Evolutionary conservation across 768 basidiomycete genomes (phyloP).

Genomic region (Tylopilus sp.): DNA sequence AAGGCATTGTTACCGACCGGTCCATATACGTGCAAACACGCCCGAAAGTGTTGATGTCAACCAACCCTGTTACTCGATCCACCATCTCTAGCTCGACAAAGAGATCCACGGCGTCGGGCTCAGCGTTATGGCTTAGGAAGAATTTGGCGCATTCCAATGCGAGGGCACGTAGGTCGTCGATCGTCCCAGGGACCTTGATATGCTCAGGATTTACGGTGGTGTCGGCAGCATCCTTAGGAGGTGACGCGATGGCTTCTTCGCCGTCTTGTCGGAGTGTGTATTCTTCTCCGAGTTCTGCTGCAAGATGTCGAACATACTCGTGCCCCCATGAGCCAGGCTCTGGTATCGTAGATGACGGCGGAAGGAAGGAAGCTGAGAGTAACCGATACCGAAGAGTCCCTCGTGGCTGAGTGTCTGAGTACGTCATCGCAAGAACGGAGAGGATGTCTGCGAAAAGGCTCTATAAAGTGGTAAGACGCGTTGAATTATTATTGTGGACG

Average conservation of each 20-base stretch:
- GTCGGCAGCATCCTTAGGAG: conserved; percentile 20
- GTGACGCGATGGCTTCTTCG: conserved; percentile 28
- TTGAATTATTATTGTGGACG: not conserved
- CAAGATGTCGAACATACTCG: conserved; percentile 96
- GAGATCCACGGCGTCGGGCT: conserved; percentile 96
- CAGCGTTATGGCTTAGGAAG: conserved; percentile 90
- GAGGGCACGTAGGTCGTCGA: conserved; percentile 72
- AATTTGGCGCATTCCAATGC: conserved; percentile 86
- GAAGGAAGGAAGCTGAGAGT: conserved; percentile 67
- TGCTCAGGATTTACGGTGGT: conserved; percentile 31
- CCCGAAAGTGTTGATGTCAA: conserved; percentile 83
- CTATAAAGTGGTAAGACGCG: conserved; percentile 37
- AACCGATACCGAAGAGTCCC: conserved; percentile 94
- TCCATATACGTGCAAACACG: conserved; percentile 98
- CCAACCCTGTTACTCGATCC: conserved; percentile 66
- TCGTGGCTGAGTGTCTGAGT: conserved; percentile 95
- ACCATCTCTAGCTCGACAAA: conserved; percentile 92
- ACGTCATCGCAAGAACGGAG: conserved; percentile 98
- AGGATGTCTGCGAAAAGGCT: conserved; percentile 95
- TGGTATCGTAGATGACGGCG: conserved; percentile 61
- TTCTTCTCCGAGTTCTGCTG: conserved; percentile 95
- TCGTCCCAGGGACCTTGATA: conserved; percentile 44
- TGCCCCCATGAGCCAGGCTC: conserved; percentile 99
- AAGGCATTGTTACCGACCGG: conserved; percentile 47
- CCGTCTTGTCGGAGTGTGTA: conserved; percentile 69